A percentile compares a stretch with the other conserved stretches of the same genome.
Evolutionary conservation across 805 yeast species (phyloP).

Genomic region (Yamadazyma paraphyllophila): DNA sequence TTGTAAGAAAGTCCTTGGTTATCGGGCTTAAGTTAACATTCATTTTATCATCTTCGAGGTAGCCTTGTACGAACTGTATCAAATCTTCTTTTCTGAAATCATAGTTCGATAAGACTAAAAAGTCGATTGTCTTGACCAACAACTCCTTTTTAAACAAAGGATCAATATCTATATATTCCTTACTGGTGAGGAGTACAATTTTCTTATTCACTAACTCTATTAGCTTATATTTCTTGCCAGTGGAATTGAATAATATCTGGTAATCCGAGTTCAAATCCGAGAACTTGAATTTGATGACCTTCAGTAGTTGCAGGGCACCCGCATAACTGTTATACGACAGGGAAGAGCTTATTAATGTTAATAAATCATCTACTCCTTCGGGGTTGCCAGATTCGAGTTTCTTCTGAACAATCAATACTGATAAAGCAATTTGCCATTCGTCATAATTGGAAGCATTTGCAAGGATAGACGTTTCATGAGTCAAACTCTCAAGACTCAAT

Average conservation of each 20-base stretch:
- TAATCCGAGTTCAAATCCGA: constrained; percentile 34
- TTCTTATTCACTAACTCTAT: constrained; percentile 35
- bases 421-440: not conserved
- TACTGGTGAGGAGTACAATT: constrained; percentile 20
- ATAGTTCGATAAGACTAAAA: constrained; percentile 28
- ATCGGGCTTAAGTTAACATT: constrained; percentile 1
- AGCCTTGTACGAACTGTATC: constrained; percentile 12
- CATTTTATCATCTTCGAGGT: constrained; percentile 1
- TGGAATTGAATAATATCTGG: constrained; percentile 20
- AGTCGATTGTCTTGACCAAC: constrained; percentile 28
- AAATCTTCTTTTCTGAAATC: constrained; percentile 33
- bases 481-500: not conserved
- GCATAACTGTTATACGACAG: not conserved
- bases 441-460: not conserved
- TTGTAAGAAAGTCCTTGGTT: constrained; percentile 4
- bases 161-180: constrained; percentile 1
- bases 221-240: constrained; percentile 13
- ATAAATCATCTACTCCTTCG: constrained; percentile 1
- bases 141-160: constrained; percentile 13
- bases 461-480: not conserved
- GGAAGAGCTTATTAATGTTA: not conserved
- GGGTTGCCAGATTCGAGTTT: constrained; percentile 2
- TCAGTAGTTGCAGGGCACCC: not conserved
- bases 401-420: not conserved
- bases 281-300: constrained; percentile 23